These are phyloP conservation scores for Parathielavia appendiculata DNA, from an alignment of 495 filamentous ascomycete genomes.

Conservation along the genomic window DNA sequence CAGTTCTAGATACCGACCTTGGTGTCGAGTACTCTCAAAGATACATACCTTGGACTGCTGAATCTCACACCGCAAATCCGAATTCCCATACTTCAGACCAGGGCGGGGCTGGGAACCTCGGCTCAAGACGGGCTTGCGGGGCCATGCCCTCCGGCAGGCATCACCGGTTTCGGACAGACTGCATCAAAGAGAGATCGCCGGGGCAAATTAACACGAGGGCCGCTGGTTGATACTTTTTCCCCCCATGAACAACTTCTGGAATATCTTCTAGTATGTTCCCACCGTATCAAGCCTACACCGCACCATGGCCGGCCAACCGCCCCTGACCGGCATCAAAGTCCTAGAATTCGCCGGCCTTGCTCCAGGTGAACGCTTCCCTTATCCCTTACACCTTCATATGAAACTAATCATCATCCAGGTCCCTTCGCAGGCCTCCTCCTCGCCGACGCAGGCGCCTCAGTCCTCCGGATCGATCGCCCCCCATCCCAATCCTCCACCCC, in stretches of 20 bases:
- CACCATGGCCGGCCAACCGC: conserved; percentile 49
- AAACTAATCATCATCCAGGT: conserved; percentile 42
- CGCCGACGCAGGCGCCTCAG: conserved; percentile 79
- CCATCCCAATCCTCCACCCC: conserved; percentile 26
- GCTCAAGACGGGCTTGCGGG: conserved; percentile 13
- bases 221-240: too few relatives aligned
- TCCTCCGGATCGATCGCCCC: conserved; percentile 79
- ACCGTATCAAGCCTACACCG: background rate
- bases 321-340: conserved; percentile 71
- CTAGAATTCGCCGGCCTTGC: conserved; percentile 88
- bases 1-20: too few relatives aligned
- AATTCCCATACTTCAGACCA: conserved; percentile 12
- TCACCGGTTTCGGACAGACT: background rate
- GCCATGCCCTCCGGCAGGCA: conserved; percentile 4
- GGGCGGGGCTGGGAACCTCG: conserved; percentile 17
- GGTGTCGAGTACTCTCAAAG: too few relatives aligned
- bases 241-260: too few relatives aligned
- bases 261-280: background rate
- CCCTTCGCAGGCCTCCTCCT: conserved; percentile 88
- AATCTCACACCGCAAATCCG: conserved; percentile 17
- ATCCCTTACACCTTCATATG: background rate
- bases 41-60: too few relatives aligned
- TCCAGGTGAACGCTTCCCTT: conserved; percentile 55
- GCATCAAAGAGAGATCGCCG: too few relatives aligned
- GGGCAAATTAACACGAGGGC: too few relatives aligned